Evolutionary conservation across 2,329 filamentous ascomycete genomes (phyloP), one percentile per base, ranked within the genome.

Genomic region (Chaetoscypha palmicola): DNA sequence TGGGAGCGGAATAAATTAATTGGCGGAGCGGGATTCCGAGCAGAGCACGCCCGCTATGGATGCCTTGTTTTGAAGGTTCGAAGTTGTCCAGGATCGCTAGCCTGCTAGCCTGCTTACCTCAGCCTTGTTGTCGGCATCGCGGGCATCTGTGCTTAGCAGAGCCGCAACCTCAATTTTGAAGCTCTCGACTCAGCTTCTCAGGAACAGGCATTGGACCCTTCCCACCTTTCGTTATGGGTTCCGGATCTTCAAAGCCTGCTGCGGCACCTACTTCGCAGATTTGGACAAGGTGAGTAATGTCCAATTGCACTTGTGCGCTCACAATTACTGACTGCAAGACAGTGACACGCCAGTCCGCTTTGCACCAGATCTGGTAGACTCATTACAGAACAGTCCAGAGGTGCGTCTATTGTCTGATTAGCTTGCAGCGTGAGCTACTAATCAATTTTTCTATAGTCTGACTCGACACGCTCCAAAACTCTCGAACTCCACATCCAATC

Each of bases 401-500:
- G 90, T 95, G 76, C 60, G 68, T 56, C 38, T 16, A n/a, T n/a
- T n/a, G n/a, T n/a, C n/a, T n/a, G n/a, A n/a, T n/a, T n/a, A n/a
- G n/a, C n/a, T n/a, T n/a, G n/a, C n/a, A n/a, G n/a, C n/a, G n/a
- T n/a, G n/a, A n/a, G n/a, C n/a, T n/a, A 28, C 31, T 38, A 34
- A 14, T 33, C 26, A 4, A 8, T 23, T 16, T 34, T 10, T 36
- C 17, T 40, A 47, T 63, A 97, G 91, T 91, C 85, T 67, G 90
- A 97, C 70, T 80, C 82, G 48, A 90, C 88, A 53, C 89, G 91
- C 63, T 76, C 83, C 59, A 86, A 86, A 68, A 73, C 82, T 61
- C 71, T 88, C 65, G 91, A 97, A 69, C 79, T 92, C 52, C 83
- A 91, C 59, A 82, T 95, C 65, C 90, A 96, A 71, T 71, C 79